Evolutionary conservation across 129 eudicot species (phyloP), one percentile per base, ranked within the genome.

Genomic region (Centrapalus pauciflorus): DNA sequence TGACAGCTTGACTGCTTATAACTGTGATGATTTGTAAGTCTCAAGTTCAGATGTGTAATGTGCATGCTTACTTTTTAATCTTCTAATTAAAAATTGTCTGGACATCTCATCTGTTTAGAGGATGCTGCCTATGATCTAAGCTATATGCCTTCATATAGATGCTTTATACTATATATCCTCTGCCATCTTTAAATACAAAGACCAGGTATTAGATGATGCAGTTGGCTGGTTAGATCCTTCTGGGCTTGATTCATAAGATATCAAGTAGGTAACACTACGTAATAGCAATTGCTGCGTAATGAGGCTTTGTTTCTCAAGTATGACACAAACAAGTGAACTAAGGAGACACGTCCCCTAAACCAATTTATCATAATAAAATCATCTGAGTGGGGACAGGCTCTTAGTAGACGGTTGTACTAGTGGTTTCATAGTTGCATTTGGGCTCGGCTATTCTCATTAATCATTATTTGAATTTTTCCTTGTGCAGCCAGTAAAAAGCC

Each of bases 401-500:
- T n/a, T 43, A 21, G 16, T 43, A 6, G 51, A 43, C 51, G 16
- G 14, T 14, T 43, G 1, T 45, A 23, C 52, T 45, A n/a, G 21
- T 14, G 52, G 24, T 14, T 48, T 48, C n/a, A 16, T 48, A 11
- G 52, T 48, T 23, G 5, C 11, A 48, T 48, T 48, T 48, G 7
- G 19, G 11, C 54, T 48, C 25, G 19, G 8, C 8, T 48, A 19
- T 46, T 40, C 13, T 14, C 43, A 64, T 56, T 33, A 45, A 32
- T 14, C 0, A n/a, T 8, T 32, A 12, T 41, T 8, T 56, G 30
- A 19, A 50, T 65, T 27, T 4, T 12, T 7, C 25, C 62, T 12
- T 17, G 4, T 84, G 95, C 89, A 87, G 97, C 93, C 95, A 8
- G 90, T 89, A 23, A 89, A 71, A 80, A 84, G 96, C 83, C 96